Conservation (phyloP, 768 basidiomycete genomes). For the Kondoa malvinella region DNA sequence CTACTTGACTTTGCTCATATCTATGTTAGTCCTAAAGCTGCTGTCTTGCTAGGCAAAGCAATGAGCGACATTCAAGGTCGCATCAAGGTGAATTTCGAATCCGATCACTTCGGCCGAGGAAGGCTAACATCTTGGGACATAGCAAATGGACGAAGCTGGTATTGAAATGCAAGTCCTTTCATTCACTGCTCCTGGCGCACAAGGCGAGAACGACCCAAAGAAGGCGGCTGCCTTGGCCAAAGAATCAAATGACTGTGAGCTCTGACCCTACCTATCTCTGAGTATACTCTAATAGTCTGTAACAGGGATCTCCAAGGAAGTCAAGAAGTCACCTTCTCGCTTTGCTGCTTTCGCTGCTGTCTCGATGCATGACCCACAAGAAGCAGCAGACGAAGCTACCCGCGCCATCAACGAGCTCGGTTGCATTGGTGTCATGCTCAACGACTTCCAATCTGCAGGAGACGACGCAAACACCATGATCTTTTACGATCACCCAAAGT, state of each 20-base stretch:
- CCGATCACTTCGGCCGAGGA: too few relatives aligned
- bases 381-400: constrained; percentile 17
- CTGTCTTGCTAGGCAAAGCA: too few relatives aligned
- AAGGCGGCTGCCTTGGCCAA: constrained; percentile 14
- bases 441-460: constrained; percentile 19
- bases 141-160: constrained; percentile 16
- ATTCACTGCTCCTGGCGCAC: constrained; percentile 16
- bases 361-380: constrained; percentile 19
- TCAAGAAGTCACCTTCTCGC: constrained; percentile 14
- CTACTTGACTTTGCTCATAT: too few relatives aligned
- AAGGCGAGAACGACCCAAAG: constrained; percentile 1
- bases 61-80: too few relatives aligned
- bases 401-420: constrained; percentile 18
- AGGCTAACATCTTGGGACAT: too few relatives aligned
- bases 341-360: constrained; percentile 18
- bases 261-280: not conserved
- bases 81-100: too few relatives aligned
- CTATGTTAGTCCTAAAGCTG: too few relatives aligned
- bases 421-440: constrained; percentile 16
- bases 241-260: constrained; percentile 17
- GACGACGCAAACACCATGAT: constrained; percentile 15
- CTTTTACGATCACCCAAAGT: constrained; percentile 18
- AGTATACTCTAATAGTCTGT: not conserved
- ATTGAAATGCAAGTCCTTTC: constrained; percentile 14
- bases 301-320: constrained; percentile 14